Conservation (phyloP, 176 grass and related monocot species). For the Canna indica region DNA sequence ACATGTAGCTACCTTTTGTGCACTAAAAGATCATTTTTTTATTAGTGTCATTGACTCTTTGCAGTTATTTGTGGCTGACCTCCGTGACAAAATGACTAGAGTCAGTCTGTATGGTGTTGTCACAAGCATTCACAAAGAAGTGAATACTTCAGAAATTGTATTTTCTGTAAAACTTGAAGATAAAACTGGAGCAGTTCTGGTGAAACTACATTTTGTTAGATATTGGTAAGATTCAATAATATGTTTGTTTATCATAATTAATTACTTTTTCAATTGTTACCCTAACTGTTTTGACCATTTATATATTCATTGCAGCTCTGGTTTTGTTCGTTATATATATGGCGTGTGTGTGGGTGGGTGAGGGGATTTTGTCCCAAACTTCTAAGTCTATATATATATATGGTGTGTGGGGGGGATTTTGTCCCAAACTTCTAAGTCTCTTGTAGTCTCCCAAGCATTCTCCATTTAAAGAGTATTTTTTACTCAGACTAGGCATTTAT, state of each 20-base stretch:
- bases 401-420: too few relatives aligned
- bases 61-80: conserved; percentile 59
- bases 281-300: too few relatives aligned
- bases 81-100: conserved; percentile 72
- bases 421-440: too few relatives aligned
- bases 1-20: not conserved
- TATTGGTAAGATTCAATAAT: conserved; percentile 42
- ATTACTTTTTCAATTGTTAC: not conserved
- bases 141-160: conserved; percentile 32
- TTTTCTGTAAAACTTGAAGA: conserved; percentile 79
- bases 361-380: too few relatives aligned
- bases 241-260: conserved; percentile 6
- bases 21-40: not conserved
- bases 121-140: conserved; percentile 46
- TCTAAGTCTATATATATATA: too few relatives aligned
- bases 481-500: too few relatives aligned
- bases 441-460: too few relatives aligned
- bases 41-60: conserved; percentile 17
- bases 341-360: too few relatives aligned
- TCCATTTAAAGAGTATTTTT: too few relatives aligned
- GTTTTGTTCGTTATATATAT: too few relatives aligned
- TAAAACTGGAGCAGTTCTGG: conserved; percentile 45
- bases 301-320: too few relatives aligned
- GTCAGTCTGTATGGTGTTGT: conserved; percentile 70
- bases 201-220: conserved; percentile 59